Evolutionary conservation across 2,329 filamentous ascomycete species (phyloP).

Genomic region (Aurifilum marmelostoma): DNA sequence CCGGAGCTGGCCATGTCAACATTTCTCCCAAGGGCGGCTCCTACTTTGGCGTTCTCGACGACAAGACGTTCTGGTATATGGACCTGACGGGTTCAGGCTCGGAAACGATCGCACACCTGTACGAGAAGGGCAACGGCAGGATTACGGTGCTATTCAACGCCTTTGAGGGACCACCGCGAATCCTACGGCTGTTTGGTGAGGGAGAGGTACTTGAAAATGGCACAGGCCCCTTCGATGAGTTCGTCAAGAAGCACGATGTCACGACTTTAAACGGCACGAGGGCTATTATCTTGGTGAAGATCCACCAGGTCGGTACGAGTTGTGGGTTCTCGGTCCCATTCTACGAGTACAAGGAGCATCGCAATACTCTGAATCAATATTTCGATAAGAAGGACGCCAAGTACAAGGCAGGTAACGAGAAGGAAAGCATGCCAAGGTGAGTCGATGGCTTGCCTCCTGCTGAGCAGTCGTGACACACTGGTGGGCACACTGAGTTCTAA

Average conservation of each 20-base stretch:
- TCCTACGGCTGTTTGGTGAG: constrained; percentile 44
- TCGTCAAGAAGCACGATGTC: constrained; percentile 39
- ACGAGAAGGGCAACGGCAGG: constrained; percentile 69
- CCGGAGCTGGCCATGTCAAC: constrained; percentile 70
- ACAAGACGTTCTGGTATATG: constrained; percentile 68
- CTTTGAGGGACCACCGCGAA: constrained; percentile 44
- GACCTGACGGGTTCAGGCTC: constrained; percentile 75
- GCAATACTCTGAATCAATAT: constrained; percentile 40
- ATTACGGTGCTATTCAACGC: constrained; percentile 72
- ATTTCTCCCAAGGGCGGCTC: constrained; percentile 73
- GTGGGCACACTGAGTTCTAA: neutral
- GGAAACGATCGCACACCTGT: constrained; percentile 75
- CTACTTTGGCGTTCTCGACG: constrained; percentile 64
- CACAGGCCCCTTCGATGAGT: constrained; percentile 38
- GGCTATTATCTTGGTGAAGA: constrained; percentile 43
- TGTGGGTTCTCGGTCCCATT: constrained; percentile 47
- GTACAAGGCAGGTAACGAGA: constrained; percentile 39
- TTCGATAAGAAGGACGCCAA: constrained; percentile 39
- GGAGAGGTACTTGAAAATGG: constrained; percentile 42
- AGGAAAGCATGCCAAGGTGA: constrained; percentile 42
- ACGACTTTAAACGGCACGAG: constrained; percentile 38
- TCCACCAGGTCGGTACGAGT: constrained; percentile 45
- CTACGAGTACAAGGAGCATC: constrained; percentile 44
- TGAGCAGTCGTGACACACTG: neutral
- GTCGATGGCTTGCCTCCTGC: neutral